Evolutionary conservation across 768 basidiomycete genomes (phyloP).

Genomic region (Pleurotus citrinopileatus): DNA sequence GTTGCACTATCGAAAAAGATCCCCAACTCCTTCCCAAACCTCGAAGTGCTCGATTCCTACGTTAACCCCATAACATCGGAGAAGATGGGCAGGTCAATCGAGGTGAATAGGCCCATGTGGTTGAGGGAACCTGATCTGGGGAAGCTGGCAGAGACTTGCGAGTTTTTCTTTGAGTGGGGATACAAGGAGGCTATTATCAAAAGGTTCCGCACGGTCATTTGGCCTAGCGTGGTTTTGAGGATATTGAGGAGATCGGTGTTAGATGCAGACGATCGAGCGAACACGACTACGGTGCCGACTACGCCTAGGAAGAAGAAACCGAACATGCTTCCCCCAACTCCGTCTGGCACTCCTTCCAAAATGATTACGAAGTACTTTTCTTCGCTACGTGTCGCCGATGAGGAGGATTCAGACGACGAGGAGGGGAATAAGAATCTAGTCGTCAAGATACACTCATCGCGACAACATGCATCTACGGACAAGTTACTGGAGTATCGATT

Average conservation of each 20-base stretch:
- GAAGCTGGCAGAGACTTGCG: conserved; percentile 75
- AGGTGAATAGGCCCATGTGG: conserved; percentile 39
- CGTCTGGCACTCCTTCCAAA: conserved; percentile 48
- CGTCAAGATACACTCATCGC: conserved; percentile 60
- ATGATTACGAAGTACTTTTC: conserved; percentile 58
- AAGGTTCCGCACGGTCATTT: conserved; percentile 80
- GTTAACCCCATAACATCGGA: conserved; percentile 75
- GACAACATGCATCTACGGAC: conserved; percentile 72
- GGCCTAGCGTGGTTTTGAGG: conserved; percentile 71
- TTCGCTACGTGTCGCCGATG: conserved; percentile 30
- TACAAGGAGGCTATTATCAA: conserved; percentile 79
- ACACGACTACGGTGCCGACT: conserved; percentile 17
- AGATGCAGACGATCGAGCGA: conserved; percentile 34
- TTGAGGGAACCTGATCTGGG: conserved; percentile 64
- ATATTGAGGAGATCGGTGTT: conserved; percentile 66
- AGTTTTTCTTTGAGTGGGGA: conserved; percentile 92
- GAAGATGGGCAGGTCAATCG: conserved; percentile 40
- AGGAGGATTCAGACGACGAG: conserved; percentile 26
- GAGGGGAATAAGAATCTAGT: conserved; percentile 46
- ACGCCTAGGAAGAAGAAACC: conserved; percentile 37
- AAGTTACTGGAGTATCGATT: conserved; percentile 75
- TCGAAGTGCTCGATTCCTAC: conserved; percentile 77
- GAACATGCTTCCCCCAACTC: conserved; percentile 18
- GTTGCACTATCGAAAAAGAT: conserved; percentile 62
- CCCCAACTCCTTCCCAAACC: conserved; percentile 64